Conservation (phyloP, 1,284 basidiomycete species). For the Filobasidium uniguttulatum region DNA sequence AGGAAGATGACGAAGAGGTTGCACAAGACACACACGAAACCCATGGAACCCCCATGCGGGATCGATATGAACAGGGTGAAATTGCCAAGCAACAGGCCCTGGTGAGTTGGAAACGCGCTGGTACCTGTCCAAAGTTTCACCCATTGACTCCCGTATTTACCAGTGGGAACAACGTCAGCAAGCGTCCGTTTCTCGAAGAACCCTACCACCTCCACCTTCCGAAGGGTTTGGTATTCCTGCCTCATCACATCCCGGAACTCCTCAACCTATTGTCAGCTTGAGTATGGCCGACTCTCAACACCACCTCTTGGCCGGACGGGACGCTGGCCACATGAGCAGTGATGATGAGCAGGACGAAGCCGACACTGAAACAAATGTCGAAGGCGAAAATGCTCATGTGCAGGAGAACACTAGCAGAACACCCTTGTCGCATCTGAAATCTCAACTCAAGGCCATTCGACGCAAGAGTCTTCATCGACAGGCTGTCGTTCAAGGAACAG, state of each 20-base stretch:
- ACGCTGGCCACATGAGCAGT: background rate
- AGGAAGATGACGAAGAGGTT: background rate
- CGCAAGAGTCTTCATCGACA: slow-evolving; percentile 4
- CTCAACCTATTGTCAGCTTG: background rate
- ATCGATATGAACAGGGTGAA: background rate
- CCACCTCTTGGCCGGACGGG: background rate
- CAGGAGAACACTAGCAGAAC: too few relatives aligned
- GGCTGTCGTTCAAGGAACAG: background rate
- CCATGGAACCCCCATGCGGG: background rate
- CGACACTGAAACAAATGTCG: too few relatives aligned
- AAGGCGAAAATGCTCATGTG: too few relatives aligned
- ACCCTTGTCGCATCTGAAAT: background rate
- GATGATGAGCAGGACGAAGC: background rate
- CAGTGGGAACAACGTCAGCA: background rate
- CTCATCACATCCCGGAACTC: too few relatives aligned
- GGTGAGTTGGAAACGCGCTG: background rate
- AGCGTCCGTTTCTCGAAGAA: background rate
- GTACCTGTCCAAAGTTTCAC: background rate
- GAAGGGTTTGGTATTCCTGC: background rate
- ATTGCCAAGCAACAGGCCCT: background rate
- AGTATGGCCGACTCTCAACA: background rate
- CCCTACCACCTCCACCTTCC: background rate
- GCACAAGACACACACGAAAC: background rate
- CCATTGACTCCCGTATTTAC: background rate
- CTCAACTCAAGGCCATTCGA: slow-evolving; percentile 1